Percentiles rank a stretch among this genome's conserved stretches.
Conservation (phyloP, 345 rosid species). For the Eucalyptus globulus region DNA sequence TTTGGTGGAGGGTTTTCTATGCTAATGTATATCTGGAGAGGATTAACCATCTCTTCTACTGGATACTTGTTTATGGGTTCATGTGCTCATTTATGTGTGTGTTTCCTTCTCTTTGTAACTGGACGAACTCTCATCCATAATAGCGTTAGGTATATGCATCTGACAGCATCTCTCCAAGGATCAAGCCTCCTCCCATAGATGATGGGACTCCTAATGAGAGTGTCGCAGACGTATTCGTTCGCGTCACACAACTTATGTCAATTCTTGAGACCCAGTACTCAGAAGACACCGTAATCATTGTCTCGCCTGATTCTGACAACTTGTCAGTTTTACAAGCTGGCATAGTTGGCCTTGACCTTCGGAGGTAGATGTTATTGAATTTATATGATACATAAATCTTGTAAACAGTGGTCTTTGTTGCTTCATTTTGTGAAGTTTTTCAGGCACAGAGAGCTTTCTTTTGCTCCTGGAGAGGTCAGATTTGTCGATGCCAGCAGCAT, state of each 20-base stretch:
- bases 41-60: neutral
- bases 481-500: slow-evolving; percentile 58
- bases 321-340: slow-evolving; percentile 80
- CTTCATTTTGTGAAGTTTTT: neutral
- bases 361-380: slow-evolving; percentile 23
- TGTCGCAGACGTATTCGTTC: slow-evolving; percentile 79
- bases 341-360: slow-evolving; percentile 71
- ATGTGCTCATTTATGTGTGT: neutral
- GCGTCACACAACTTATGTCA: slow-evolving; percentile 87
- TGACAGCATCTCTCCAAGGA: slow-evolving; percentile 64
- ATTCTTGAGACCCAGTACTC: slow-evolving; percentile 94
- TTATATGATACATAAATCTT: neutral
- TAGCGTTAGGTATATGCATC: slow-evolving; percentile 59
- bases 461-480: slow-evolving; percentile 74
- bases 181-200: slow-evolving; percentile 78
- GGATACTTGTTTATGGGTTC: neutral
- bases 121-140: neutral
- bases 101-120: neutral
- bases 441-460: slow-evolving; percentile 73
- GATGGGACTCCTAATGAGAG: slow-evolving; percentile 98
- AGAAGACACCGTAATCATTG: slow-evolving; percentile 53
- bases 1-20: neutral
- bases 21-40: neutral
- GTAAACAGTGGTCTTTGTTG: neutral
- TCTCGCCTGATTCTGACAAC: slow-evolving; percentile 92